phyloP scores from a whole-genome alignment of 306 rosid genomes.

The Sphenostylis stenocarpa region DNA sequence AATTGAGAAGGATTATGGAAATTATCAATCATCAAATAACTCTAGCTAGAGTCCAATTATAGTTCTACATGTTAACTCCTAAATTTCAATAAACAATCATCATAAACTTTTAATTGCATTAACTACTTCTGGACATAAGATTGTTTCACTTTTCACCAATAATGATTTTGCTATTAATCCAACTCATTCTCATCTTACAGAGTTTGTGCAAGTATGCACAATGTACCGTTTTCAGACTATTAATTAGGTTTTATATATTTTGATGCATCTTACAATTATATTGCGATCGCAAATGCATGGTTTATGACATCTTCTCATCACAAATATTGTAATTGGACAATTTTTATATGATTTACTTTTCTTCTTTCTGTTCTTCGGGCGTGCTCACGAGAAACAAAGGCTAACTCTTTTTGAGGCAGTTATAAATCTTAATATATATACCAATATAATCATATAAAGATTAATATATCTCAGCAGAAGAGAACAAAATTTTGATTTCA shows the following conservation, averaged over 20 bases:
- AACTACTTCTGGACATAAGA: not conserved
- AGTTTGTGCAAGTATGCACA: not conserved
- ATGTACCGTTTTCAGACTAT: not conserved
- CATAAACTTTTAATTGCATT: not conserved
- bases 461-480: not conserved
- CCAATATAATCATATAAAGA: not conserved
- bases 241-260: not conserved
- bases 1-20: not conserved
- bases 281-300: not conserved
- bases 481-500: not conserved
- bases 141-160: not conserved
- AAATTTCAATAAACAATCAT: not conserved
- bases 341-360: not conserved
- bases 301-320: not conserved
- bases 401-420: not conserved
- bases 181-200: slow-evolving; percentile 1
- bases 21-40: not conserved
- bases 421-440: not conserved
- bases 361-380: not conserved
- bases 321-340: not conserved
- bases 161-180: slow-evolving; percentile 17
- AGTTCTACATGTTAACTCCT: not conserved
- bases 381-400: not conserved
- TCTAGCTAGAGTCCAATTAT: not conserved
- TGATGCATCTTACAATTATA: not conserved